Base-by-base conservation (phyloP, 257 asterid species). In the Fraxinus americana region DNA sequence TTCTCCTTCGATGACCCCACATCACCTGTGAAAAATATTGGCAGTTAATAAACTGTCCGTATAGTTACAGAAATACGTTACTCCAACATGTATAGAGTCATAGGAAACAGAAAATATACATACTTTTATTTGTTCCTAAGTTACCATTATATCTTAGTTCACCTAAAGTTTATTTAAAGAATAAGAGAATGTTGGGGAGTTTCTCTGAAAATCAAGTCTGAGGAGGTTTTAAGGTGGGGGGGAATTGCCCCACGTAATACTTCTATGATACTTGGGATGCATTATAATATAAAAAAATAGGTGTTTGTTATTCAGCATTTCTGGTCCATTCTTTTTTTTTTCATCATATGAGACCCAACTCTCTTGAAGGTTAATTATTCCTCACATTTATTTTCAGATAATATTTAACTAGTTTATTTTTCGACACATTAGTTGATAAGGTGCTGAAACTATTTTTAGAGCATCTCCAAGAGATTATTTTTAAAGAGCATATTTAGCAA, bases 1-100 rank as follows among this genome's bases (percentile, higher is more conserved):
- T 91, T 96, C 83, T 90, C 98, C 71, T 89, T 81, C 34, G 90
- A 90, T 59, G 88, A 78, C 81, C 83, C 90, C 72, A 77, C 81
- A 79, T 93, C 98, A 78, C 99, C 99, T 96, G 75, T 21, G 34
- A 80, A 59, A 54, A 3, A 67, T 67, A 74, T 78, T 36, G 29
- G 32, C 9, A 45, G 71, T 78, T 77, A 73, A 71, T 54, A 61
- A 79, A 74, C 12, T 72, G 21, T 50, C 21, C 23, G 75, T 71
- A 21, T 65, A 25, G 39, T 71, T 7, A 12, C 21, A 72, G 27
- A 78, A 39, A 59, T 3, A 27, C n/a, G 2, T 63, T 12, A 63
- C 36, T 63, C 35, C 69, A 25, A 63, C 17, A 23, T 9, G 5
- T 16, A 48, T 2, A 16, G 9, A 57, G 17, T 10, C 68, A 61